Base-by-base conservation (phyloP, 208 protist genomes). In the Spongospora subterranea region DNA sequence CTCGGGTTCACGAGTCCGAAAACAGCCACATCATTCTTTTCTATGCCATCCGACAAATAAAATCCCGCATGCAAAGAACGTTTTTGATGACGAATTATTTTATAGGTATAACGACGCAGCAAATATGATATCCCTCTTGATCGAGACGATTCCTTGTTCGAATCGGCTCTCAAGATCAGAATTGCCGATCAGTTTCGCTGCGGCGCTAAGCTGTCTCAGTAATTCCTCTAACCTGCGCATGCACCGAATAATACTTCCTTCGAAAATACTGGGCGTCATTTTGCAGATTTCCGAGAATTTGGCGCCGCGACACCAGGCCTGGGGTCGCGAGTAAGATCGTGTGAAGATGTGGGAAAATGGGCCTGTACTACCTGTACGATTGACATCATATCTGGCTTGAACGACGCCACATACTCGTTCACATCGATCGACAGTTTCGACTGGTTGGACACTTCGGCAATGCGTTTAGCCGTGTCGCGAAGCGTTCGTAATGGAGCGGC, bases 101-200 rank as follows among this genome's bases (percentile, higher is more conserved):
- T 93, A 93, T n/a, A 93, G 60, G 93, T 99, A 99, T 32, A 99
- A 93, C 0, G 97, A 98, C n/a, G 98, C 98, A 45, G 98, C 98
- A 91, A 99, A 99, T 32, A 99, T 97, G 93, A 99, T 99, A 93
- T 99, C 98, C 45, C 98, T 95, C 93, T 99, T 99, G 89, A 99
- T 98, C 38, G 96, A 94, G 54, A 95, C 94, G 66, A 98, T 98
- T 45, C 92, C 82, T 91, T 98, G 95, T 0, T 98, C 94, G 92
- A 99, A 99, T 95, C 99, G 99, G 76, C 97, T 93, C 91, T 99
- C 98, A 29, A 99, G 94, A 77, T 98, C 98, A 46, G 96, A 95
- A 92, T 98, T 98, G 54, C 99, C 99, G 93, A 99, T 99, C 29
- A 96, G 96, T 65, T 99, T 99, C n/a, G 98, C 97, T n/a, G 98